These are phyloP conservation scores for Eucalyptus curtisii DNA, from an alignment of 345 rosid species.

Conservation along the genomic window DNA sequence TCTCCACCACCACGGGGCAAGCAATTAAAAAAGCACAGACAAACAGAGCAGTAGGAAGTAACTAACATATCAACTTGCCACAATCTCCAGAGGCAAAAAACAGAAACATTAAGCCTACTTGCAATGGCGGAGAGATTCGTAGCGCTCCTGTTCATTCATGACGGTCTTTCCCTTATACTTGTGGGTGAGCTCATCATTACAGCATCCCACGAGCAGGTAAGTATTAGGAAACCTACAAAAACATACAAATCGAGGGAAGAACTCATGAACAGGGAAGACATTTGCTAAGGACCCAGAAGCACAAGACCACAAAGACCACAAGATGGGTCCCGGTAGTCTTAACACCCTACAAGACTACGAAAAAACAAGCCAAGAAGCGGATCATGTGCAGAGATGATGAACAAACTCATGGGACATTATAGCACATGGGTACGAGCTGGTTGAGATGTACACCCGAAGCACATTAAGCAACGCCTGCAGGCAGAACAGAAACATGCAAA, in stretches of 20 bases:
- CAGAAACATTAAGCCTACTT: conserved; percentile 27
- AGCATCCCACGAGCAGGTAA: conserved; percentile 80
- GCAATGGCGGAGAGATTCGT: conserved; percentile 96
- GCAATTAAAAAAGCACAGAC: background rate
- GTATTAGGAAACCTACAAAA: conserved; percentile 64
- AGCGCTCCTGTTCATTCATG: conserved; percentile 72
- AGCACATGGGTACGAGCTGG: background rate
- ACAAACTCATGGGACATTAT: background rate
- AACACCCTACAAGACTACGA: background rate
- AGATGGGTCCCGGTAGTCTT: background rate
- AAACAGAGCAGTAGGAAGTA: background rate
- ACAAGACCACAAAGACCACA: background rate
- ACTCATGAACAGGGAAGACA: background rate
- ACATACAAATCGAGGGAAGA: background rate
- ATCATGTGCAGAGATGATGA: background rate
- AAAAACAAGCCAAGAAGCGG: background rate
- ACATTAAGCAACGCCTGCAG: background rate
- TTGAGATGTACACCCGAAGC: background rate
- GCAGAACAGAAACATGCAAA: background rate
- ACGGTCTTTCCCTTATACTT: conserved; percentile 87
- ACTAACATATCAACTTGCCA: background rate
- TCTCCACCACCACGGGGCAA: background rate
- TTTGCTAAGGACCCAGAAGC: background rate
- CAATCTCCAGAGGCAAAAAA: background rate
- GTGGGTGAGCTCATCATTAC: conserved; percentile 81